Conservation (phyloP, 2,329 filamentous ascomycete species). For the Monosporascus sp. region DNA sequence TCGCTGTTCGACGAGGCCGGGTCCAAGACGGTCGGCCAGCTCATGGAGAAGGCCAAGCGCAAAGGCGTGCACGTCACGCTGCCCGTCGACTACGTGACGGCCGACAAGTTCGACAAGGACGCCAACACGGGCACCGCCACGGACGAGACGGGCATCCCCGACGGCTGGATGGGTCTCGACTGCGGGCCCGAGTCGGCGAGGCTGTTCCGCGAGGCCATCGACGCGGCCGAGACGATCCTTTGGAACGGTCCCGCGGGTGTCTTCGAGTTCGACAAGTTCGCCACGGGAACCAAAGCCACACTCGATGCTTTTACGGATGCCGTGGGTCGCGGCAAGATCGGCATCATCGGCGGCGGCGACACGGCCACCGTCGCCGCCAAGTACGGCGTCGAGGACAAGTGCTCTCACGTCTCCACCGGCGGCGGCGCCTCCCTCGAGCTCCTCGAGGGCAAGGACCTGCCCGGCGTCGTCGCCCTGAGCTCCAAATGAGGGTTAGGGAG, state of each 20-base stretch:
- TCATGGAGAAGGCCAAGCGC: slow-evolving; percentile 94
- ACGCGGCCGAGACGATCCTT: slow-evolving; percentile 88
- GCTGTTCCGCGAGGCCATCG: slow-evolving; percentile 83
- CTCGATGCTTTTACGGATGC: slow-evolving; percentile 83
- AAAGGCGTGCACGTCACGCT: slow-evolving; percentile 94
- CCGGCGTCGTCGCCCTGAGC: slow-evolving; percentile 88
- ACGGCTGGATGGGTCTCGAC: slow-evolving; percentile 98
- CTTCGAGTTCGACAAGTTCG: slow-evolving; percentile 95
- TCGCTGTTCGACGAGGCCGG: slow-evolving; percentile 92
- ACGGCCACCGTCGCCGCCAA: slow-evolving; percentile 97
- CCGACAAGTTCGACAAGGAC: slow-evolving; percentile 87
- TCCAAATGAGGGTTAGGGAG: slow-evolving; percentile 49
- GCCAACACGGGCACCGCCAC: slow-evolving; percentile 77
- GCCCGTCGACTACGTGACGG: slow-evolving; percentile 91
- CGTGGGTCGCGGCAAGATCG: slow-evolving; percentile 79
- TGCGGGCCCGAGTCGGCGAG: slow-evolving; percentile 84
- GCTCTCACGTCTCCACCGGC: slow-evolving; percentile 96
- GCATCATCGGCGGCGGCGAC: slow-evolving; percentile 98
- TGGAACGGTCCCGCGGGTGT: slow-evolving; percentile 98
- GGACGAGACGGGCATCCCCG: slow-evolving; percentile 83
- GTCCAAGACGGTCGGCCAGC: slow-evolving; percentile 79
- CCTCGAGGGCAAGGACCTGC: slow-evolving; percentile 95
- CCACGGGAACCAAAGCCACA: slow-evolving; percentile 84
- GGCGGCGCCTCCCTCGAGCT: slow-evolving; percentile 94
- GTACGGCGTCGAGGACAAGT: slow-evolving; percentile 92